phyloP scores from a whole-genome alignment of 768 basidiomycete genomes.

The Podaxis rugospora region DNA sequence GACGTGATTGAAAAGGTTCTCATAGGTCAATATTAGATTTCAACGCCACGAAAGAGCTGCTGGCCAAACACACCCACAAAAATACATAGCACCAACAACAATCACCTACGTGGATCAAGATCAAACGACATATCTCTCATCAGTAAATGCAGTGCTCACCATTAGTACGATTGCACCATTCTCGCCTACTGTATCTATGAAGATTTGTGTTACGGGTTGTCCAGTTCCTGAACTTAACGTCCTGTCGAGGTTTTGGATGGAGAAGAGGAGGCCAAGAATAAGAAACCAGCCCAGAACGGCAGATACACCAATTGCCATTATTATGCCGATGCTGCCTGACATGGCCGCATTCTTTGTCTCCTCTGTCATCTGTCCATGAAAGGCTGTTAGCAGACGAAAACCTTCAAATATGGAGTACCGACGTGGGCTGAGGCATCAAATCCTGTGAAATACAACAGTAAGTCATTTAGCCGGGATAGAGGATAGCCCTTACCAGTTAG shows the following conservation, averaged over 20 bases:
- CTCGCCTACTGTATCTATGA: conserved; percentile 70
- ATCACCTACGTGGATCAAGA: conserved; percentile 37
- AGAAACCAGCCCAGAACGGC: conserved; percentile 75
- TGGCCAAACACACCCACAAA: conserved; percentile 52
- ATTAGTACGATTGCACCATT: conserved; percentile 72
- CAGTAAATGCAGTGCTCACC: conserved; percentile 29
- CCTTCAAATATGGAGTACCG: conserved; percentile 16
- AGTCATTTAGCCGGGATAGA: background rate
- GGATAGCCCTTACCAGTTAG: conserved; percentile 47
- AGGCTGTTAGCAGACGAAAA: background rate
- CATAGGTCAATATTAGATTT: background rate
- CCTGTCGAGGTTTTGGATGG: conserved; percentile 62
- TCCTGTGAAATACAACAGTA: conserved; percentile 30
- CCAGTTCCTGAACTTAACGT: conserved; percentile 53
- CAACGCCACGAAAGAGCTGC: background rate
- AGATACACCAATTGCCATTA: conserved; percentile 70
- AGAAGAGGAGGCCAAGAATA: conserved; percentile 67
- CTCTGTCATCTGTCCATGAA: conserved; percentile 57
- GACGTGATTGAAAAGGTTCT: conserved; percentile 76
- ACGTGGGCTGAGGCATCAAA: conserved; percentile 76
- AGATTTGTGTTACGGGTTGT: conserved; percentile 76
- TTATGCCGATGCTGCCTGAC: conserved; percentile 63
- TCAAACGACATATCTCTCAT: background rate
- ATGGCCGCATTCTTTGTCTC: conserved; percentile 69
- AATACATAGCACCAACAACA: conserved; percentile 69